Evolutionary conservation across 2,329 filamentous ascomycete genomes (phyloP).

Genomic region (Emergomyces pasteurianus): DNA sequence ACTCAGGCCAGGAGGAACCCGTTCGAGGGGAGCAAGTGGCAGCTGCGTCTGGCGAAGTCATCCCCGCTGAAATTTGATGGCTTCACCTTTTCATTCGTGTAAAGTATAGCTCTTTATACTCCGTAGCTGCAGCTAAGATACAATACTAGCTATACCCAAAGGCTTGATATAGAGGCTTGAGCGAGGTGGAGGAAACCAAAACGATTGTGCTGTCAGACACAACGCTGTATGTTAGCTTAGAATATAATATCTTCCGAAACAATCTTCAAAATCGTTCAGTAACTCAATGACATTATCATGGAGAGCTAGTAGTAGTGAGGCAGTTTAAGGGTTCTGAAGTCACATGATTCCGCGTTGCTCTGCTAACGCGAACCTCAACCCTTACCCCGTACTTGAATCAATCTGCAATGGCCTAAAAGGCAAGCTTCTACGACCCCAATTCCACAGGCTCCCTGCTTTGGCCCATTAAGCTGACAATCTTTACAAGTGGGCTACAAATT

Average conservation of each 20-base stretch:
- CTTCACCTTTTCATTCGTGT: not conserved
- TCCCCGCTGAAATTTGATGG: not conserved
- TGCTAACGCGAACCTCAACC: not conserved
- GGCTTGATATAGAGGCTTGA: not conserved
- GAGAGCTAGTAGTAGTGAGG: too few species aligned
- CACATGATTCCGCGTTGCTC: conserved; percentile 2
- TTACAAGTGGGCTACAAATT: not conserved
- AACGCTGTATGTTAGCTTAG: not conserved
- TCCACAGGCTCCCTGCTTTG: not conserved
- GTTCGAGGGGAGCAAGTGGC: not conserved
- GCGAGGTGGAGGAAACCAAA: not conserved
- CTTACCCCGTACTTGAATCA: too few species aligned
- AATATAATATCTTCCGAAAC: not conserved
- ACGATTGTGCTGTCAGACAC: not conserved
- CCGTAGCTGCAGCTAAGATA: not conserved
- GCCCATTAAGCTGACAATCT: not conserved
- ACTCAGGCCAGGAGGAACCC: not conserved
- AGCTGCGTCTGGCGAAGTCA: not conserved
- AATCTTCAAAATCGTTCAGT: not conserved
- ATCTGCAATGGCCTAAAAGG: too few species aligned
- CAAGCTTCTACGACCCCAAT: not conserved
- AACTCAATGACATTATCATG: not conserved
- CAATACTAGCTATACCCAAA: not conserved
- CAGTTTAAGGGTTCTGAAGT: not conserved
- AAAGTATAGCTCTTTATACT: too few species aligned